These are phyloP conservation scores for Daldinia bambusicola DNA, from an alignment of 495 filamentous ascomycete species.

Conservation along the genomic window DNA sequence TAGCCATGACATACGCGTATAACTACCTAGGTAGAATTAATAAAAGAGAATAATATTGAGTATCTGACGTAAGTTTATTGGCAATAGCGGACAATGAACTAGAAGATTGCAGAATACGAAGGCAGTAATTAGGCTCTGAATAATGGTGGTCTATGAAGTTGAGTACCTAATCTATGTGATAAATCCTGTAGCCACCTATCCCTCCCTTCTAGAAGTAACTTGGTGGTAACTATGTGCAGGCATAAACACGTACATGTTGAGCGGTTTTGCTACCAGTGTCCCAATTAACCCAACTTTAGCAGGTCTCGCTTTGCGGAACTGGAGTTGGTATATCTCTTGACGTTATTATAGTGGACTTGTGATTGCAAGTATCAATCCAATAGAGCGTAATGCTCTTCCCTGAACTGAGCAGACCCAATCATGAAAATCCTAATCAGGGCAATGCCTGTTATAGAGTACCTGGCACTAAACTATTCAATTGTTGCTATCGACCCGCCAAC, in stretches of 20 bases:
- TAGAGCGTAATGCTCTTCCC: background rate
- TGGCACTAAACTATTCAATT: conserved; percentile 19
- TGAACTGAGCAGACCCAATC: conserved; percentile 1
- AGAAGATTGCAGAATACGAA: background rate
- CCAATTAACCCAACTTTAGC: background rate
- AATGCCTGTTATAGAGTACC: conserved; percentile 13
- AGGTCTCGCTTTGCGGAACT: background rate
- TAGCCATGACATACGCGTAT: too few species aligned
- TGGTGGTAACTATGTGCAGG: background rate
- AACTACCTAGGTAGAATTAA: too few species aligned
- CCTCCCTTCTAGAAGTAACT: background rate
- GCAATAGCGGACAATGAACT: too few species aligned
- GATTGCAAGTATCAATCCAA: background rate
- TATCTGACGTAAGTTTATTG: too few species aligned
- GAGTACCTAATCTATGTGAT: background rate
- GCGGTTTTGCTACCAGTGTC: background rate
- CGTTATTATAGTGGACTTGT: background rate
- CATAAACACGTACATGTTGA: background rate
- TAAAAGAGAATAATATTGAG: too few species aligned
- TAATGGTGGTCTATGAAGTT: background rate
- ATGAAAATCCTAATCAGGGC: conserved; percentile 15
- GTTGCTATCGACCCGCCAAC: conserved; percentile 21
- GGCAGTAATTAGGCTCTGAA: background rate
- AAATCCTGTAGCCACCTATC: background rate
- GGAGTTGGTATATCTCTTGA: background rate